phyloP scores from a whole-genome alignment of 2,329 filamentous ascomycete genomes.

The Aureobasidium sp. region DNA sequence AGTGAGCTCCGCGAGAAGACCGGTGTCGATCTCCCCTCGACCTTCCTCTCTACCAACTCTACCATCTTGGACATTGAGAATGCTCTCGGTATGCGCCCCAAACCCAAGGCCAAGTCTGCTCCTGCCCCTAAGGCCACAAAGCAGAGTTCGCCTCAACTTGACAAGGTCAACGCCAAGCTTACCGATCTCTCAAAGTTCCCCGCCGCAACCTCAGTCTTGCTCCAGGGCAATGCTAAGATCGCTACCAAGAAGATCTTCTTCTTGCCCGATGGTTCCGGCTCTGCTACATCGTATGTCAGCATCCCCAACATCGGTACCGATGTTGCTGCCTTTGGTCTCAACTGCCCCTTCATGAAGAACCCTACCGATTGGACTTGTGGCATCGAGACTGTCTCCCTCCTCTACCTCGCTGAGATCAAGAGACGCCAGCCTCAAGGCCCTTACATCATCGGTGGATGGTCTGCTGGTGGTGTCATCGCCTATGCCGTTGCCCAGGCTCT shows the following conservation, averaged over 20 bases:
- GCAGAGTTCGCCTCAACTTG: slow-evolving; percentile 32
- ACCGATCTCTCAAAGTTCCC: slow-evolving; percentile 39
- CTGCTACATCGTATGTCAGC: slow-evolving; percentile 61
- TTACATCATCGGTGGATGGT: slow-evolving; percentile 50
- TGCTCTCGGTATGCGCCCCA: slow-evolving; percentile 51
- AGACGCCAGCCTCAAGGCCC: slow-evolving; percentile 60
- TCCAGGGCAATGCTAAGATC: slow-evolving; percentile 51
- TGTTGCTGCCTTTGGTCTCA: slow-evolving; percentile 49
- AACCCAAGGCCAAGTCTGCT: slow-evolving; percentile 27
- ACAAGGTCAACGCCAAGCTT: slow-evolving; percentile 44
- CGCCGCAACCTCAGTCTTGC: slow-evolving; percentile 48
- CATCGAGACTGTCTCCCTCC: slow-evolving; percentile 56
- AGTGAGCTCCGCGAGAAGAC: slow-evolving; percentile 46
- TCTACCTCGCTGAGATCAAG: slow-evolving; percentile 64
- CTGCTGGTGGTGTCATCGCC: slow-evolving; percentile 49
- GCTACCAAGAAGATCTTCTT: slow-evolving; percentile 51
- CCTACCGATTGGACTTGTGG: slow-evolving; percentile 60
- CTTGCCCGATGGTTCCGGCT: slow-evolving; percentile 48
- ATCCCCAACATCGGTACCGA: slow-evolving; percentile 49
- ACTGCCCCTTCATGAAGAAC: slow-evolving; percentile 65
- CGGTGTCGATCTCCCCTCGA: slow-evolving; percentile 43
- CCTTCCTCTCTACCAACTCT: slow-evolving; percentile 54
- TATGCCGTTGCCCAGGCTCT: slow-evolving; percentile 46
- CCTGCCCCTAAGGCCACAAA: slow-evolving; percentile 25
- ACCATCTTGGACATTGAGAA: slow-evolving; percentile 60